phyloP scores from a whole-genome alignment of 805 yeast genomes.

The Lipomyces orientalis region DNA sequence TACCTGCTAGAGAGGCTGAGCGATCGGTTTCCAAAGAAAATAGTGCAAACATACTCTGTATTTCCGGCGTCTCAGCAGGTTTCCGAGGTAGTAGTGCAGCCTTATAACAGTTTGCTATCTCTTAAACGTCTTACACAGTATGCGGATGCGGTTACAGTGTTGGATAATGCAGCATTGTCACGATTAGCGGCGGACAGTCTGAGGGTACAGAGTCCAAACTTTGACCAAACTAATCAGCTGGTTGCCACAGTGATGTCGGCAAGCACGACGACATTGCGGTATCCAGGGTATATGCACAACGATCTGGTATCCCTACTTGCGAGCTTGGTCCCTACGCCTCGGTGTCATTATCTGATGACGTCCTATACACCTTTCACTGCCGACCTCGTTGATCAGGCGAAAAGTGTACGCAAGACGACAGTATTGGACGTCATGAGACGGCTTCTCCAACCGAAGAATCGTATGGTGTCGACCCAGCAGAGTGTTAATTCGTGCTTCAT shows the following conservation, averaged over 20 bases:
- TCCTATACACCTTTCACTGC: slow-evolving; percentile 79
- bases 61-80: slow-evolving; percentile 81
- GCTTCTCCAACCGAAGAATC: slow-evolving; percentile 74
- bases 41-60: slow-evolving; percentile 82
- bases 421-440: slow-evolving; percentile 87
- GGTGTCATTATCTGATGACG: slow-evolving; percentile 74
- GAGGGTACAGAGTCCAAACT: slow-evolving; percentile 64
- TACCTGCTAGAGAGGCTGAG: slow-evolving; percentile 73
- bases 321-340: slow-evolving; percentile 83
- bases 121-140: slow-evolving; percentile 79
- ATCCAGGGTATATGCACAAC: slow-evolving; percentile 90
- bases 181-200: slow-evolving; percentile 70
- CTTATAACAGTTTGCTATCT: slow-evolving; percentile 87
- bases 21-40: slow-evolving; percentile 82
- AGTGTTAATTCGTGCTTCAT: slow-evolving; percentile 60
- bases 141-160: slow-evolving; percentile 86
- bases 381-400: slow-evolving; percentile 65
- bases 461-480: slow-evolving; percentile 64
- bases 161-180: slow-evolving; percentile 86
- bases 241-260: slow-evolving; percentile 85
- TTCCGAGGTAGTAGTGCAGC: slow-evolving; percentile 97
- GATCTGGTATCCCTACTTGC: slow-evolving; percentile 82
- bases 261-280: slow-evolving; percentile 83
- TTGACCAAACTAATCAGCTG: slow-evolving; percentile 79
- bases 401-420: slow-evolving; percentile 68